Percentiles rank a stretch among this genome's conserved stretches.
phyloP scores from a whole-genome alignment of 2,329 filamentous ascomycete species.

The Colletotrichum sp. region DNA sequence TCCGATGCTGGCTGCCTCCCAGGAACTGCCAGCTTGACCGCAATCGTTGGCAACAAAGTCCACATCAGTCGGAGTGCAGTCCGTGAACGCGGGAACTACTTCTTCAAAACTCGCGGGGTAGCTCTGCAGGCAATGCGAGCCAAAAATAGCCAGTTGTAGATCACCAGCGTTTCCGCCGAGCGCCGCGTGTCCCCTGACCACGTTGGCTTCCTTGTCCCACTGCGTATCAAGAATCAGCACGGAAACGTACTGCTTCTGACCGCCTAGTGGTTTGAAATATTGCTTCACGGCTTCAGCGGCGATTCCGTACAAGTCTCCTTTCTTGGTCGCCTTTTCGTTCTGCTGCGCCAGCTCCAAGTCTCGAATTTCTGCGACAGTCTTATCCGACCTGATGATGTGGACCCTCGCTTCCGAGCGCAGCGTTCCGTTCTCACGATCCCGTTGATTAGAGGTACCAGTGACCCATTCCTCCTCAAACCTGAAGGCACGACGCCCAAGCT shows the following conservation, averaged over 20 bases:
- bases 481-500: conserved; percentile 84
- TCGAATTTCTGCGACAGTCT: conserved; percentile 84
- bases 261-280: conserved; percentile 75
- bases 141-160: conserved; percentile 86
- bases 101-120: conserved; percentile 91
- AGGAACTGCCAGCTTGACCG: conserved; percentile 86
- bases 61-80: conserved; percentile 89
- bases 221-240: conserved; percentile 86
- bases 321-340: conserved; percentile 70
- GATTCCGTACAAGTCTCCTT: conserved; percentile 77
- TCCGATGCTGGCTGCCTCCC: conserved; percentile 94
- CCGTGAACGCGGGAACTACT: conserved; percentile 84
- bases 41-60: conserved; percentile 83
- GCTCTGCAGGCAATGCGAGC: conserved; percentile 89
- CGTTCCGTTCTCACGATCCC: conserved; percentile 71
- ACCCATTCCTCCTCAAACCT: conserved; percentile 97
- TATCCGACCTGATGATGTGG: conserved; percentile 82
- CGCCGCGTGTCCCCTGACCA: conserved; percentile 81
- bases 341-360: conserved; percentile 82
- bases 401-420: conserved; percentile 93
- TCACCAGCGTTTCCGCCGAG: conserved; percentile 77
- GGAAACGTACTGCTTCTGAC: conserved; percentile 88
- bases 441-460: conserved; percentile 76
- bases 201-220: conserved; percentile 77
- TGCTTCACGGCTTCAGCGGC: conserved; percentile 78